phyloP scores from a whole-genome alignment of 495 filamentous ascomycete genomes.

The Talaromyces wortmannii region DNA sequence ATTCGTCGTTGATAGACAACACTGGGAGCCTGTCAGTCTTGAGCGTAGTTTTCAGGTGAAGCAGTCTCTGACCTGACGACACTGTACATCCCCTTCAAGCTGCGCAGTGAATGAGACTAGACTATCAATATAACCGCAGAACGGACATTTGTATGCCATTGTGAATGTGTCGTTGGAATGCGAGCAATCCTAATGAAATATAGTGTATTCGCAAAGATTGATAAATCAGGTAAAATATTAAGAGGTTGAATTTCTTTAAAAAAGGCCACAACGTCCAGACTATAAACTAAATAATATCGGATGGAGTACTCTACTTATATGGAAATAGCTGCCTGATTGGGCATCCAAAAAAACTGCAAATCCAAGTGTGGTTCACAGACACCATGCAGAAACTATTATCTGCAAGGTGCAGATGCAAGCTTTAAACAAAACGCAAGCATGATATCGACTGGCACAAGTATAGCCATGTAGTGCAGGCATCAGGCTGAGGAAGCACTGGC shows the following conservation, averaged over 20 bases:
- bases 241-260: no score
- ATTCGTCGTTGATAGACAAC: conserved; percentile 1
- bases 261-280: not conserved
- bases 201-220: not conserved
- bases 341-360: not conserved
- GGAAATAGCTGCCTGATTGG: conserved; percentile 6
- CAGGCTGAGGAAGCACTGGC: no score
- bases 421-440: no score
- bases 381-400: not conserved
- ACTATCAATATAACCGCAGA: conserved; percentile 28
- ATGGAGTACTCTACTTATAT: not conserved
- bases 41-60: conserved; percentile 7
- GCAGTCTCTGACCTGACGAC: conserved; percentile 11
- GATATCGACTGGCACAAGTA: no score
- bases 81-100: conserved; percentile 1
- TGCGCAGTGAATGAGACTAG: conserved; percentile 7
- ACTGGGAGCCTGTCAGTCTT: not conserved
- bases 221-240: not conserved
- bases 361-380: not conserved
- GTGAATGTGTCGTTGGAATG: not conserved
- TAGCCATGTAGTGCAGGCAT: no score
- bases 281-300: not conserved
- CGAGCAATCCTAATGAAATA: no score
- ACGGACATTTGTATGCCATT: conserved; percentile 18
- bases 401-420: not conserved